phyloP scores from a whole-genome alignment of 768 basidiomycete species.

The Hypholoma sublateritium region DNA sequence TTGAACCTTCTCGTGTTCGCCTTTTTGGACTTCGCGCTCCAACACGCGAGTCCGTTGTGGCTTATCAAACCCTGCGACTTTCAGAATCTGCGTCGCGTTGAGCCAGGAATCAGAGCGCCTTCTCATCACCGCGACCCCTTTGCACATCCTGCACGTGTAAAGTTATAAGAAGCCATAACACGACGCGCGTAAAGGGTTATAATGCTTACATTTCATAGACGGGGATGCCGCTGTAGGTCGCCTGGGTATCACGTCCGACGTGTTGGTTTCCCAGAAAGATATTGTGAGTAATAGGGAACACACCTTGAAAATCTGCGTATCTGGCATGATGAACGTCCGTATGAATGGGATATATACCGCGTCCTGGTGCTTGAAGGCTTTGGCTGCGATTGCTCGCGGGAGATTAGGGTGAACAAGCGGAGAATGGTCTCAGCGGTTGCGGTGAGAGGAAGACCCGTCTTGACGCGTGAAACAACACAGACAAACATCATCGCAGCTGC shows the following conservation, averaged over 20 bases:
- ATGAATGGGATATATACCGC: not conserved
- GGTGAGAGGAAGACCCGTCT: conserved; percentile 28
- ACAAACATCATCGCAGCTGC: conserved; percentile 24
- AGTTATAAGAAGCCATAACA: conserved; percentile 26
- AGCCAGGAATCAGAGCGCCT: conserved; percentile 95
- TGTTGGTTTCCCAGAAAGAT: conserved; percentile 21
- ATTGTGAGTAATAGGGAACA: conserved; percentile 5
- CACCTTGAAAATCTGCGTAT: conserved; percentile 89
- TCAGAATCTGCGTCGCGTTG: conserved; percentile 98
- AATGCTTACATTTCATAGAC: conserved; percentile 84
- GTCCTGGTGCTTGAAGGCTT: not conserved
- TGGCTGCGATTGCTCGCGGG: not conserved
- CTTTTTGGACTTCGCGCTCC: conserved; percentile 97
- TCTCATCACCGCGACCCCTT: conserved; percentile 96
- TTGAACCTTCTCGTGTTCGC: conserved; percentile 98
- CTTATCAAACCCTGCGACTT: conserved; percentile 99
- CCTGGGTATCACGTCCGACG: conserved; percentile 44
- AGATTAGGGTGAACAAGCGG: not conserved
- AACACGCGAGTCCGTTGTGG: conserved; percentile 96
- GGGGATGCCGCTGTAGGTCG: conserved; percentile 90
- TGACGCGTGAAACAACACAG: conserved; percentile 43
- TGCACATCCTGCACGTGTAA: conserved; percentile 78
- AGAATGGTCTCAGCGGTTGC: conserved; percentile 18
- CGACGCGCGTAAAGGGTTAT: conserved; percentile 23
- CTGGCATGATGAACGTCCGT: conserved; percentile 54